Evolutionary conservation across 1,139 yeast species (phyloP), one percentile per base, ranked within the genome.

Genomic region (Blastobotrys aristatus): DNA sequence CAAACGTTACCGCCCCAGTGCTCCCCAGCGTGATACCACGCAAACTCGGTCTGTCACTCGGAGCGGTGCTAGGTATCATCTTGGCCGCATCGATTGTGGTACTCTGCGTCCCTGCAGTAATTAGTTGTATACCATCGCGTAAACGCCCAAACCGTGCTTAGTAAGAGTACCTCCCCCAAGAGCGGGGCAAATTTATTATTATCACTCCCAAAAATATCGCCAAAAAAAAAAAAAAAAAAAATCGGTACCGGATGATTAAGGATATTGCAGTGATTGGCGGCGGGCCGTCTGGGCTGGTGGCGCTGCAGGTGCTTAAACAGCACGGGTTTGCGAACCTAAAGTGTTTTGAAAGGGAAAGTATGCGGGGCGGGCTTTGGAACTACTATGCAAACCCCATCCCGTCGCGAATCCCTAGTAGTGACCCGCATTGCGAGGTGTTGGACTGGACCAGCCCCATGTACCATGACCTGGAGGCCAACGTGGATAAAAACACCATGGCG

Each of bases 231-330:
- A 24, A 5, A 24, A 24, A 24, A 24, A 5, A 24, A 24, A 5
- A 24, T 6, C 27, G n/a, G 5, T 24, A 24, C 8, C 10, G 27
- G 27, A 24, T 10, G 27, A 37, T 22, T 8, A 40, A 34, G 14
- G 26, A 44, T n/a, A 20, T 44, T 14, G 47, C 47, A 13, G 47
- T 44, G 2, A 44, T 44, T 14, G 40, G 40, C 2, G 85, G 78
- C 7, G 90, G 90, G 0, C 87, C 89, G 0, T 72, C 79, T 44
- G 89, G 88, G 4, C 71, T 81, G 4, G 82, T 79, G 1, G 63
- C 77, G 7, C 71, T 82, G 10, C 76, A 76, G 53, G 80, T 84
- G 0, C 65, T 81, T 18, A 50, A 73, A 3, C 70, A 69, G 10
- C 60, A 65, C 3, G 57, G 63, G 11, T 77, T 79, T 53, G 64